Evolutionary conservation across 2,329 filamentous ascomycete genomes (phyloP).

Genomic region (Diaporthe destruens): DNA sequence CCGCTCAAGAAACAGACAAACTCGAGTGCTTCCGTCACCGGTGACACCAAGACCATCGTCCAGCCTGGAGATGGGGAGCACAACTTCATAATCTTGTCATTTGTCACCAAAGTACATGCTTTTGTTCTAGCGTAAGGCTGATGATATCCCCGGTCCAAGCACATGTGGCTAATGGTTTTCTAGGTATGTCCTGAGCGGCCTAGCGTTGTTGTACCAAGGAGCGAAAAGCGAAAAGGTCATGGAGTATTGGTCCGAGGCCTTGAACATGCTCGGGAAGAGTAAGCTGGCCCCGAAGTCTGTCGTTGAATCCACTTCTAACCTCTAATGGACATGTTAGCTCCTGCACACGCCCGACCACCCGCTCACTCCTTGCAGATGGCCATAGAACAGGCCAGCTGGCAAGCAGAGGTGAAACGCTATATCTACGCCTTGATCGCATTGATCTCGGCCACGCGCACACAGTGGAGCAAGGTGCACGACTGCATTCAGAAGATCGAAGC

Average conservation of each 20-base stretch:
- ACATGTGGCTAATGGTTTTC: constrained; percentile 37
- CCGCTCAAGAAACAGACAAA: constrained; percentile 66
- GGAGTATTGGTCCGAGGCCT: constrained; percentile 42
- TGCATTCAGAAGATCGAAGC: constrained; percentile 66
- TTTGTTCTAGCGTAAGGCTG: constrained; percentile 66
- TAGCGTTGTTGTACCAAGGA: constrained; percentile 54
- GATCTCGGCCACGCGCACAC: constrained; percentile 75
- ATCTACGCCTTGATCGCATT: constrained; percentile 79
- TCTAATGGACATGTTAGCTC: constrained; percentile 47
- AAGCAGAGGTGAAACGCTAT: constrained; percentile 74
- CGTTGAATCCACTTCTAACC: constrained; percentile 9
- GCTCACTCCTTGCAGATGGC: constrained; percentile 62
- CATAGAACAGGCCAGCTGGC: constrained; percentile 72
- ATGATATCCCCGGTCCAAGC: background rate
- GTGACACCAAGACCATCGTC: constrained; percentile 68
- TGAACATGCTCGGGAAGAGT: constrained; percentile 42
- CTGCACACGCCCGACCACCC: constrained; percentile 50
- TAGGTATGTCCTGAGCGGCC: constrained; percentile 68
- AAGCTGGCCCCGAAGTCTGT: background rate
- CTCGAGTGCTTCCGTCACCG: constrained; percentile 64
- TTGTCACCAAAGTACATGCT: constrained; percentile 71
- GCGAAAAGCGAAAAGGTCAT: constrained; percentile 41
- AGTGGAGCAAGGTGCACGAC: constrained; percentile 75
- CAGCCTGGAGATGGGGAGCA: constrained; percentile 59
- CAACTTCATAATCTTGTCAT: constrained; percentile 71